phyloP scores from a whole-genome alignment of 2,329 filamentous ascomycete species.

The Clonostachys solani region DNA sequence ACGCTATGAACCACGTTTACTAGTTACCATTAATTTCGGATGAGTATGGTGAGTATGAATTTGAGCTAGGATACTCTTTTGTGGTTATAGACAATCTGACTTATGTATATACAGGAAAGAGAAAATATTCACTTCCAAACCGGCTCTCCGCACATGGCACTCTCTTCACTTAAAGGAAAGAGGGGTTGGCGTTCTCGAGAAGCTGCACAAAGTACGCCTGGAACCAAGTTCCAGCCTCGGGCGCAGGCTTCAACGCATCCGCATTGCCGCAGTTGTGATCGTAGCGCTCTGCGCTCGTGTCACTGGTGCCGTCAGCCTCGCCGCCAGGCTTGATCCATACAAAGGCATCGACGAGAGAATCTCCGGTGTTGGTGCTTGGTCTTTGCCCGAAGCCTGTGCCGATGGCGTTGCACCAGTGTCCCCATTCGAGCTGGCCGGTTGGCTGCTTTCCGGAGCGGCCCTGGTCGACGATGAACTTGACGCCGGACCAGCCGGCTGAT shows the following conservation, averaged over 20 bases:
- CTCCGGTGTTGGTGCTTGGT: constrained; percentile 57
- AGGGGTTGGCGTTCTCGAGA: constrained; percentile 49
- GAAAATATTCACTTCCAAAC: no score
- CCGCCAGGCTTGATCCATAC: constrained; percentile 69
- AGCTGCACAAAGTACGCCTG: constrained; percentile 55
- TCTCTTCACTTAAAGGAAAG: constrained; percentile 23
- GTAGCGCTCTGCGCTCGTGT: constrained; percentile 35
- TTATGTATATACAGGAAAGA: no score
- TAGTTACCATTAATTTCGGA: no score
- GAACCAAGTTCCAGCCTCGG: constrained; percentile 59
- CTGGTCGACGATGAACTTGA: constrained; percentile 44
- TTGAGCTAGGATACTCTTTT: no score
- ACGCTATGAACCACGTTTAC: no score
- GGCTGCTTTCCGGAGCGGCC: constrained; percentile 53
- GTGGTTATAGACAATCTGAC: no score
- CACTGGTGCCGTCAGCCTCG: constrained; percentile 47
- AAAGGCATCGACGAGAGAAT: constrained; percentile 57
- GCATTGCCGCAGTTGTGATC: constrained; percentile 40
- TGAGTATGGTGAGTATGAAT: no score
- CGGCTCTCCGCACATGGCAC: no score
- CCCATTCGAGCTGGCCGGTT: constrained; percentile 56
- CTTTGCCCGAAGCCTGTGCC: constrained; percentile 61
- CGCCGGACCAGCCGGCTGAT: constrained; percentile 32
- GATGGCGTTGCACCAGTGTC: constrained; percentile 64
- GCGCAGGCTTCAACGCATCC: constrained; percentile 54